Evolutionary conservation across 2,329 filamentous ascomycete species (phyloP).

Genomic region (Gyromitra esculenta): DNA sequence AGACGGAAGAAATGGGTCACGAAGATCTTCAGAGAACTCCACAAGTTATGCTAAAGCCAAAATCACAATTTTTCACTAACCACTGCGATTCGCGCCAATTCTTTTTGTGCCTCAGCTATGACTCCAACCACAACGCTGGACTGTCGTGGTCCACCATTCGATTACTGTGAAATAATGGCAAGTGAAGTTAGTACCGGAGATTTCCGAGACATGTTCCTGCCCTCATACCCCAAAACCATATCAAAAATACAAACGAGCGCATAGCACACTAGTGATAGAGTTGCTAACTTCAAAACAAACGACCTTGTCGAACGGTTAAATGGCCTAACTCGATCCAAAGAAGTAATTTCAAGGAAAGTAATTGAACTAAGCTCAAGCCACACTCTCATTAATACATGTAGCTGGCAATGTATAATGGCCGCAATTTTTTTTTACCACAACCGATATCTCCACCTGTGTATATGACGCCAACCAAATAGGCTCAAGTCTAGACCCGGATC

Average conservation of each 20-base stretch:
- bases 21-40: neutral
- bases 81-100: neutral
- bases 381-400: neutral
- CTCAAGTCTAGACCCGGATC: neutral
- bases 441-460: neutral
- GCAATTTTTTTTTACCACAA: neutral
- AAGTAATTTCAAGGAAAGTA: neutral
- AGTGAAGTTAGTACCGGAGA: neutral
- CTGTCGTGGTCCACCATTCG: neutral
- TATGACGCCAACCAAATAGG: neutral
- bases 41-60: neutral
- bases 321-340: neutral
- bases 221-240: neutral
- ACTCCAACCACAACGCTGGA: neutral
- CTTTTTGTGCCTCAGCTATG: neutral
- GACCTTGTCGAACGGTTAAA: neutral
- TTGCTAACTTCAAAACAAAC: neutral
- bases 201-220: neutral
- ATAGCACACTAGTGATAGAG: neutral
- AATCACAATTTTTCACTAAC: neutral
- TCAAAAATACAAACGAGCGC: neutral
- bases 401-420: neutral
- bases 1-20: neutral
- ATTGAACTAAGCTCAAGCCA: neutral
- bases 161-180: neutral